Conservation (phyloP, 2,329 filamentous ascomycete species). For the Mycosphaerella sp. region DNA sequence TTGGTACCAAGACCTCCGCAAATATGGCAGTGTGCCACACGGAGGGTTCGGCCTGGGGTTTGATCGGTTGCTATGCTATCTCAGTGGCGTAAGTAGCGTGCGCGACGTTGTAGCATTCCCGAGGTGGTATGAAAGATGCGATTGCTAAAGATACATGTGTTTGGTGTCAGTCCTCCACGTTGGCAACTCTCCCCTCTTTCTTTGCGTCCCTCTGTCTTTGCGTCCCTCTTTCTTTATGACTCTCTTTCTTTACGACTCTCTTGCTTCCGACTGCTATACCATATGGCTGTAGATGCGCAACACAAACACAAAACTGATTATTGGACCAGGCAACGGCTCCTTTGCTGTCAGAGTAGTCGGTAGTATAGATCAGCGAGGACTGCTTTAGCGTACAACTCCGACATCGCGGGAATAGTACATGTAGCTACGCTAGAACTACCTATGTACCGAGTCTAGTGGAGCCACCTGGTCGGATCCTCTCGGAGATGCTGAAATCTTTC, state of each 20-base stretch:
- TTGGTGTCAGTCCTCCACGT: too few relatives aligned
- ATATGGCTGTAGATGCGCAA: slow-evolving; percentile 74
- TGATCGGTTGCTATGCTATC: slow-evolving; percentile 77
- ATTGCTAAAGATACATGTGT: slow-evolving; percentile 19
- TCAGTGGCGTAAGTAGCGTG: slow-evolving; percentile 74
- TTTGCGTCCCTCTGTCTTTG: too few relatives aligned
- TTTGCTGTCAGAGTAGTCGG: background rate
- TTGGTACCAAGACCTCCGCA: slow-evolving; percentile 84
- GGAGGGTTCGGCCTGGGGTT: slow-evolving; percentile 89
- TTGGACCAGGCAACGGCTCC: background rate
- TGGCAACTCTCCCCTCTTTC: too few relatives aligned
- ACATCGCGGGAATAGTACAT: slow-evolving; percentile 1
- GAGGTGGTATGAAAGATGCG: slow-evolving; percentile 54
- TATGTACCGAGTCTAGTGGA: background rate
- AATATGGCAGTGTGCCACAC: slow-evolving; percentile 86
- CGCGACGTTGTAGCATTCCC: slow-evolving; percentile 84
- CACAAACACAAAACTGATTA: slow-evolving; percentile 31
- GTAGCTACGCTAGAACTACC: background rate
- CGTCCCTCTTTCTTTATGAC: too few relatives aligned
- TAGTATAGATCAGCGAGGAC: slow-evolving; percentile 8
- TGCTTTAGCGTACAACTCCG: slow-evolving; percentile 1
- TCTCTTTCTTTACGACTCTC: too few relatives aligned
- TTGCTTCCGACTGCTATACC: slow-evolving; percentile 64
- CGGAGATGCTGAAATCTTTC: background rate
- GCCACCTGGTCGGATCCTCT: background rate